phyloP scores from a whole-genome alignment of 176 grass and related monocot species.

The barley (Hordeum vulgare) region MorexV3_pseudomolecules_assembly NC_058524.1:67287096-67287595 shows the following conservation, averaged over 20 bases:
- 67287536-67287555: background rate
- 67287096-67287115: conserved; percentile 53
- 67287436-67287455: conserved; percentile 24
- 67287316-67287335: conserved; percentile 42
- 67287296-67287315: background rate
- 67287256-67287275: background rate
- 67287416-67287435: conserved; percentile 7
- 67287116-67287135: conserved; percentile 29
- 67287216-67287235: too few relatives aligned
- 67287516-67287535: background rate
- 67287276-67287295: background rate
- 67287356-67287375: conserved; percentile 28
- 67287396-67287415: conserved; percentile 54
- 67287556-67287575: background rate
- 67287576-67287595: too few relatives aligned
- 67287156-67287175: conserved; percentile 56
- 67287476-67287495: background rate
- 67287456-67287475: background rate
- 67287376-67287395: background rate
- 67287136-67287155: conserved; percentile 47
- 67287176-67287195: conserved; percentile 41
- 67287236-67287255: background rate
- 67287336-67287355: background rate
- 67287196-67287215: background rate
- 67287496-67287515: background rate